Conservation (phyloP, 2,329 filamentous ascomycete species). For the Aspergillus sclerotialis region DNA sequence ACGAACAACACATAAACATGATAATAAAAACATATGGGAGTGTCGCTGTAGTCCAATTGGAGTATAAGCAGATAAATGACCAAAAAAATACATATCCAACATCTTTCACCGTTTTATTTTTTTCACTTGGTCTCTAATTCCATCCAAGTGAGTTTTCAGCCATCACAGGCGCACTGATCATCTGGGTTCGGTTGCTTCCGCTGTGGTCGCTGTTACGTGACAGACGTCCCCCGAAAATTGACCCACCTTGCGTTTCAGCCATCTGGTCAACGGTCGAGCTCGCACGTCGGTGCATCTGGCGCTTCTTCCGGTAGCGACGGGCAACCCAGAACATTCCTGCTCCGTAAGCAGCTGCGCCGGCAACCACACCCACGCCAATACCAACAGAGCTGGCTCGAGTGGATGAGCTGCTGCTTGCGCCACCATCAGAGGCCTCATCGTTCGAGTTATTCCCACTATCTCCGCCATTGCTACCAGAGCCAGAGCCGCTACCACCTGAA, state of each 20-base stretch:
- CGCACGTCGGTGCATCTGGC: conserved; percentile 66
- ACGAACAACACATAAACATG: too few species aligned
- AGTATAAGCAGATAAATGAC: too few species aligned
- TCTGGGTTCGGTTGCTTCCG: conserved; percentile 58
- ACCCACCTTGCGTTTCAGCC: conserved; percentile 54
- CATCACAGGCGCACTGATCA: conserved; percentile 84
- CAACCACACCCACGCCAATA: conserved; percentile 70
- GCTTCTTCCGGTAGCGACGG: conserved; percentile 81
- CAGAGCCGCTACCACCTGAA: conserved; percentile 14
- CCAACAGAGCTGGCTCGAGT: conserved; percentile 45
- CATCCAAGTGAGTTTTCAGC: conserved; percentile 92
- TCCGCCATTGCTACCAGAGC: conserved; percentile 35
- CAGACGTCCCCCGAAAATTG: conserved; percentile 36
- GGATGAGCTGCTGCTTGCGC: conserved; percentile 39
- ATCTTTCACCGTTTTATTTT: conserved; percentile 10
- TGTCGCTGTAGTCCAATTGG: too few species aligned
- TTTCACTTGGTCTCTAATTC: conserved; percentile 55
- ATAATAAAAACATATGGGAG: too few species aligned
- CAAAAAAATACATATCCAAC: conserved; percentile 8
- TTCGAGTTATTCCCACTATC: conserved; percentile 35
- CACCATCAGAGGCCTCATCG: conserved; percentile 35
- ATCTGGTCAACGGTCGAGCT: conserved; percentile 63
- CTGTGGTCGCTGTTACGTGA: conserved; percentile 54
- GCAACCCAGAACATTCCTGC: conserved; percentile 92
- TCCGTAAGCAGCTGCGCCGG: conserved; percentile 78